Base-by-base conservation (phyloP, 139 green algal genomes). In the Micractinium sp. region DNA sequence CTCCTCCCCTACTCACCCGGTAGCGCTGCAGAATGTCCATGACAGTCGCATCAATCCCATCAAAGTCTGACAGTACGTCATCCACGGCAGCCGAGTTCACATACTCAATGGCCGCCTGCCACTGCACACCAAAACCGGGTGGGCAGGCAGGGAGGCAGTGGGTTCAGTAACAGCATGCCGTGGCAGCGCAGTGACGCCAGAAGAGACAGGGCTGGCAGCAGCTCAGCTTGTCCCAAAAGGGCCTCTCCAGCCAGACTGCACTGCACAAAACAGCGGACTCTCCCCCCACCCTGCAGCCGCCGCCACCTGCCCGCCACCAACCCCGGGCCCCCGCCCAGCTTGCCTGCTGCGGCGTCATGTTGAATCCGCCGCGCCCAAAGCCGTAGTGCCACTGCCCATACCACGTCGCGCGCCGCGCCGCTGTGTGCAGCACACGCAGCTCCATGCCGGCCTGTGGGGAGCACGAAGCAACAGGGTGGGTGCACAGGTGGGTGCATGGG, bases 341-440 rank as follows among this genome's bases (percentile, higher is more conserved):
- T 80, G 74, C 74, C 85, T 89, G 85, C 39, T 90, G 41, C 16
- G 56, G 41, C 14, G 88, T 87, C 85, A 98, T 96, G 90, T 97
- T 97, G 92, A 96, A 99, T 5, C 91, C 91, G 7, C 94, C 96
- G 29, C 97, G 94, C 13, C 98, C 98, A 90, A 99, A 99, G 53
- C 86, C 81, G 90, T 99, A 99, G 23, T 96, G 97, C 93, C 95
- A 99, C 80, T 94, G 94, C 77, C 96, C 97, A 90, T 99, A 99
- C 96, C 97, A 99, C 18, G 98, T 98, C 29, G 41, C 69, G 33
- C 93, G 90, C 85, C 96, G 91, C 0, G 96, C 95, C 25, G 94
- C 91, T 25, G 92, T 85, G 91, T 98, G 94, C 91, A 99, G 91
- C 81, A 99, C 91, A 31, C 98, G 93, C 91, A 99, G 91, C 92